Percentiles rank a stretch among this genome's conserved stretches.
phyloP scores from a whole-genome alignment of 768 basidiomycete genomes.

The Auriscalpium vulgare region DNA sequence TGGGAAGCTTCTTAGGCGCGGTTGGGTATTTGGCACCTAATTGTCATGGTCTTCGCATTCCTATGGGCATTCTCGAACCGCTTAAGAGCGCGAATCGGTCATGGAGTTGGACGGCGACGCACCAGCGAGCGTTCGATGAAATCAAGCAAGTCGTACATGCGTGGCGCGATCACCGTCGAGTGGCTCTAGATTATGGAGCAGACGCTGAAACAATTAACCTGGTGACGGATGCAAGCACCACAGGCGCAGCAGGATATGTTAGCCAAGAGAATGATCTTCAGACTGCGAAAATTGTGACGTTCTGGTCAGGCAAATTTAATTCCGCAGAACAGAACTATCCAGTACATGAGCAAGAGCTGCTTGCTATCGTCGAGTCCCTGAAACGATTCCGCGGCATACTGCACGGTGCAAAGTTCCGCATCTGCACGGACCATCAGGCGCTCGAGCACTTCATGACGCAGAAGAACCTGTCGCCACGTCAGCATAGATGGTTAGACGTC shows the following conservation, averaged over 20 bases:
- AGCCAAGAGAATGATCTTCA: constrained; percentile 17
- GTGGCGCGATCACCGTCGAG: constrained; percentile 14
- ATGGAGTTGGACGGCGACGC: background rate
- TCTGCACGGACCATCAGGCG: constrained; percentile 24
- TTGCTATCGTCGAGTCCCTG: constrained; percentile 30
- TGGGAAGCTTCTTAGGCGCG: constrained; percentile 28
- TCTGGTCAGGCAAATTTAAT: constrained; percentile 25
- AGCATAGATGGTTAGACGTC: constrained; percentile 22
- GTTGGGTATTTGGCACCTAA: constrained; percentile 24
- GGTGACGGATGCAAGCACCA: constrained; percentile 18
- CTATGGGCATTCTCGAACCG: constrained; percentile 6
- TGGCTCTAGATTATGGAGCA: constrained; percentile 18
- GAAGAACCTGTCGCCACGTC: constrained; percentile 18
- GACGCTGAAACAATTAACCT: constrained; percentile 17
- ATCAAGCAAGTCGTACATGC: constrained; percentile 18
- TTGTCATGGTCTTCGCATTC: constrained; percentile 11
- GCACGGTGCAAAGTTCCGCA: constrained; percentile 16
- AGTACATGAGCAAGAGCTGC: constrained; percentile 15
- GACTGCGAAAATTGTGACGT: constrained; percentile 15
- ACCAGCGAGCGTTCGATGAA: constrained; percentile 19
- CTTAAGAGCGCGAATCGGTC: constrained; percentile 6
- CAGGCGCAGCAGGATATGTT: constrained; percentile 16
- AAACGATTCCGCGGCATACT: constrained; percentile 24
- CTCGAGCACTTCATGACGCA: constrained; percentile 19
- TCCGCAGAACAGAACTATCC: constrained; percentile 18